Base-by-base conservation (phyloP, 2,329 filamentous ascomycete genomes). In the Penicillium brevicompactum region DNA sequence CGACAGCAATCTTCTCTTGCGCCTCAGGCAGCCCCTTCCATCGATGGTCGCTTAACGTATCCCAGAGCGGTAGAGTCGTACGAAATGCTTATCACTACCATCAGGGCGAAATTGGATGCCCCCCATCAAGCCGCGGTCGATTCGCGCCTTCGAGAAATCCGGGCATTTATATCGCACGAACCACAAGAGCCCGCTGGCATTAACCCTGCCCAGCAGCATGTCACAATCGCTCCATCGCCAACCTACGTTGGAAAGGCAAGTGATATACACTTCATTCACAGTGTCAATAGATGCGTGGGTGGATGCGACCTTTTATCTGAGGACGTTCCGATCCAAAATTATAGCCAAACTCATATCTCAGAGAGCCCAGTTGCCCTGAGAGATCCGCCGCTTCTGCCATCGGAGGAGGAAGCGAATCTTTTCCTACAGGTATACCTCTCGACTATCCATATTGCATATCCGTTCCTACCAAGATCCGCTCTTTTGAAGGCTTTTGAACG, bases 171-270 rank as follows among this genome's bases (percentile, higher is more conserved):
- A 11, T 11, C 31, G 13, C 10, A 10, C 4, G 10, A 34, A 10
- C 31, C 31, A 4, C 7, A 34, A 34, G 31, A 34, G 13, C 31
- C 31, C 5, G 13, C 13, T 14, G 31, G 13, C 10, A 14, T 34
- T 10, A 14, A 14, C 31, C 31, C 10, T 9, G 9, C 31, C 9
- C 31, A 14, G 10, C 31, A 34, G 5, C 10, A 13, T 38, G 32
- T 31, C 9, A 16, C 32, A n/a, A 24, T 51, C 10, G 50, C 55
- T 37, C 24, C 24, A 8, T 61, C 55, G 8, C 61, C 68, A 34
- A 68, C 69, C 6, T 75, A 73, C 53, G 59, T 75, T 1, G 74
- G 73, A 34, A 71, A 74, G 49, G 71, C 70, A n/a, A 74, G 71
- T 59, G 73, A 75, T 40, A 67, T 75, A 21, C 66, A 66, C 34